Percentiles rank a stretch among this genome's conserved stretches.
phyloP scores from a whole-genome alignment of 345 rosid genomes.

The Melaleuca alternifolia region DNA sequence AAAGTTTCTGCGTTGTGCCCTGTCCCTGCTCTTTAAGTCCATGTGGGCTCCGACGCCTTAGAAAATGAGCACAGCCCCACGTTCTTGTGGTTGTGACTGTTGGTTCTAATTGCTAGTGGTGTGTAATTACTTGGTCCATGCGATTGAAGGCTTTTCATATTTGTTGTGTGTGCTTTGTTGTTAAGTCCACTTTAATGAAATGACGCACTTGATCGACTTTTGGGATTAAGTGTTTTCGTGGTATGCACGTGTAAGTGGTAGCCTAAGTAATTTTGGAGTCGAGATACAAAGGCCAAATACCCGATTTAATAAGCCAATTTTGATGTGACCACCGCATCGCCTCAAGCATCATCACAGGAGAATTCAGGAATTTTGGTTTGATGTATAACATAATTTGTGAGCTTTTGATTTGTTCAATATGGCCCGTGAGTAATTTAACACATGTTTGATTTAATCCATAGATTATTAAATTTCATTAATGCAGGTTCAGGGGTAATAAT shows the following conservation, averaged over 20 bases:
- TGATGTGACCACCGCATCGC: no score
- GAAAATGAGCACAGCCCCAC: not conserved
- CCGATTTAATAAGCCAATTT: not conserved
- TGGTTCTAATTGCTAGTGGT: not conserved
- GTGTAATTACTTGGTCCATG: not conserved
- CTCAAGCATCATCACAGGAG: not conserved
- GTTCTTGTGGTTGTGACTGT: not conserved
- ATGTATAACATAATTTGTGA: no score
- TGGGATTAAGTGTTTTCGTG: not conserved
- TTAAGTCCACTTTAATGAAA: not conserved
- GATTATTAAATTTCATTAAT: no score
- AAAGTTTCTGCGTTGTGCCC: not conserved
- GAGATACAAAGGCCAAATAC: not conserved
- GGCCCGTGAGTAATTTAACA: fast-evolving
- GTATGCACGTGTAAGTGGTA: not conserved
- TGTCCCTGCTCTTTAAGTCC: not conserved
- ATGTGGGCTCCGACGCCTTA: not conserved
- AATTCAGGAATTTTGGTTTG: not conserved
- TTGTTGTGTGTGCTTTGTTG: not conserved
- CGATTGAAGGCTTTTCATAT: not conserved
- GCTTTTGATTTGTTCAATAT: no score
- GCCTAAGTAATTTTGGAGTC: not conserved
- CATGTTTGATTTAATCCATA: not conserved
- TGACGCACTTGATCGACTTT: not conserved
- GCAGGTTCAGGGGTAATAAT: no score